Conservation (phyloP, 1,284 basidiomycete species). For the Leccinum olivaceoglutinosum region DNA sequence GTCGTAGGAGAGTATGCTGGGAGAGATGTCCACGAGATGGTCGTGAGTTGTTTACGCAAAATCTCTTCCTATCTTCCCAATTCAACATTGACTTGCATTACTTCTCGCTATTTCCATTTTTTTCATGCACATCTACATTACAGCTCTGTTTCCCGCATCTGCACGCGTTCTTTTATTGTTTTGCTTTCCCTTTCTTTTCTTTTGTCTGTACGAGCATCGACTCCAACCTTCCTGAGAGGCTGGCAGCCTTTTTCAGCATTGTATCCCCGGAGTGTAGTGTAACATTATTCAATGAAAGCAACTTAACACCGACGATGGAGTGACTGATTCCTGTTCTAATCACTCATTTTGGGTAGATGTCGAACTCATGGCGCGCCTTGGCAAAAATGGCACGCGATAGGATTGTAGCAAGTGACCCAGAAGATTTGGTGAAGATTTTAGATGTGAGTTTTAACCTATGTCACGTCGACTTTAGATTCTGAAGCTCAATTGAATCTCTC, state of each 20-base stretch:
- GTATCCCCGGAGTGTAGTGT: constrained; percentile 22
- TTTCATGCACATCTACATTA: constrained; percentile 14
- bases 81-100: constrained; percentile 5
- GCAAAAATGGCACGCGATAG: constrained; percentile 75
- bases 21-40: constrained; percentile 66
- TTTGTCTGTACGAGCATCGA: constrained; percentile 18
- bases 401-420: constrained; percentile 62
- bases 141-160: constrained; percentile 22
- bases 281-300: constrained; percentile 18
- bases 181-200: constrained; percentile 24
- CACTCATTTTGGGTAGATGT: constrained; percentile 48
- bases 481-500: constrained; percentile 1
- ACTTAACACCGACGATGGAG: neutral
- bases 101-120: constrained; percentile 6
- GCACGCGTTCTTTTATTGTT: constrained; percentile 18
- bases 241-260: constrained; percentile 16
- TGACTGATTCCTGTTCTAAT: constrained; percentile 13
- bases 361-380: constrained; percentile 77
- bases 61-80: constrained; percentile 9
- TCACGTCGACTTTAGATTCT: neutral
- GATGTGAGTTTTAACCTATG: constrained; percentile 43
- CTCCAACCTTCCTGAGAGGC: constrained; percentile 5
- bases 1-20: constrained; percentile 66
- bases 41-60: constrained; percentile 47
- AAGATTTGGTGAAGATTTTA: constrained; percentile 58